Percentiles rank a stretch among this genome's conserved stretches.
Conservation (phyloP, 2,329 filamentous ascomycete species). For the Scedosporium apiospermum region DNA sequence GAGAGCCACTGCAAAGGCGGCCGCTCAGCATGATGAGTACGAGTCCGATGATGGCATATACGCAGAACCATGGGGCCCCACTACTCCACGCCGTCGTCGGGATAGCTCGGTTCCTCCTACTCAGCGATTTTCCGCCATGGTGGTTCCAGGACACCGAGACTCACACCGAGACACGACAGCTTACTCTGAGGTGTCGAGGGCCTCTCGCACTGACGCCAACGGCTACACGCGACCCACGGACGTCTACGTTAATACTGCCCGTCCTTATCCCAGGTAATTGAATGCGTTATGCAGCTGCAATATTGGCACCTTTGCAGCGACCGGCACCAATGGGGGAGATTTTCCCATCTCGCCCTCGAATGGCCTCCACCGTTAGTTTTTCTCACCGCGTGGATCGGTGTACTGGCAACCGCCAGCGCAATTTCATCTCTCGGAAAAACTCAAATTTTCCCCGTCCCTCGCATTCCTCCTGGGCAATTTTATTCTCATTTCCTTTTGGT, state of each 20-base stretch:
- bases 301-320: background rate
- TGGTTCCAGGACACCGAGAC: background rate
- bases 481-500: background rate
- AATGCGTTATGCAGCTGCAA: background rate
- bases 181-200: conserved; percentile 5
- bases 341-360: background rate
- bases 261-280: background rate
- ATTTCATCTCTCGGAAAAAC: background rate
- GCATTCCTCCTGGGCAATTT: background rate
- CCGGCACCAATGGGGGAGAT: background rate
- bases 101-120: background rate
- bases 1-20: conserved; percentile 1
- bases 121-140: background rate
- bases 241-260: conserved; percentile 2
- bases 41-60: background rate
- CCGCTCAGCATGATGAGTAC: background rate
- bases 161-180: background rate
- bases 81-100: background rate
- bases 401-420: background rate
- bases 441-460: background rate
- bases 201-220: conserved; percentile 2
- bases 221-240: conserved; percentile 4
- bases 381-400: background rate
- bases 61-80: conserved; percentile 4
- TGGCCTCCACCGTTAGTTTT: background rate